A percentile compares a stretch with the other conserved stretches of the same genome.
These are phyloP conservation scores for Podospora tetraspora DNA, from an alignment of 495 filamentous ascomycete genomes.

Conservation along the genomic window DNA sequence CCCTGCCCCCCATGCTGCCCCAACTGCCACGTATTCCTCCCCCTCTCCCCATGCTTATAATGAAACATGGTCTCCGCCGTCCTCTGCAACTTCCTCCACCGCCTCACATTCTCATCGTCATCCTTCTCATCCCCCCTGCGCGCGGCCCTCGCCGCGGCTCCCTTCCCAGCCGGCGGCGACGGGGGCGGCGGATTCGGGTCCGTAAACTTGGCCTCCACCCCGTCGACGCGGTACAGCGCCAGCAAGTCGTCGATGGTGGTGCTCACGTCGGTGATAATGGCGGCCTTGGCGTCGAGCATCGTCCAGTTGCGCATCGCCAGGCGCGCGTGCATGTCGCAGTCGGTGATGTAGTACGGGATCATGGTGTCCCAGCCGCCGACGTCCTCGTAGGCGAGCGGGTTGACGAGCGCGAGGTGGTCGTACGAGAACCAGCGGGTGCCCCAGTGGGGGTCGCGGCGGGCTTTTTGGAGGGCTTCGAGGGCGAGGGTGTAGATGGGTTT, in stretches of 20 bases:
- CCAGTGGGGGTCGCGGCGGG: conserved; percentile 36
- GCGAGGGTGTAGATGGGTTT: conserved; percentile 46
- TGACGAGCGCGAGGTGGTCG: conserved; percentile 55
- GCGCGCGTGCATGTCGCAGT: conserved; percentile 56
- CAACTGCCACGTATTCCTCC: conserved; percentile 54
- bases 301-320: conserved; percentile 49
- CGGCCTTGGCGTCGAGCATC: conserved; percentile 41
- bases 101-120: conserved; percentile 6
- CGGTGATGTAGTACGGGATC: conserved; percentile 56
- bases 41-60: conserved; percentile 35
- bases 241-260: conserved; percentile 41
- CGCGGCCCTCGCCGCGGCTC: conserved; percentile 21
- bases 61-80: conserved; percentile 32
- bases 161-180: not conserved
- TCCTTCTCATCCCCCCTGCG: not conserved
- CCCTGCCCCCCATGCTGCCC: conserved; percentile 52
- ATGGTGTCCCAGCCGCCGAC: conserved; percentile 57
- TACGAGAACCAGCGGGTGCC: conserved; percentile 52
- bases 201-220: conserved; percentile 27
- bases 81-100: conserved; percentile 7
- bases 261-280: conserved; percentile 51
- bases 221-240: conserved; percentile 43
- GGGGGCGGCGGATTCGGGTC: conserved; percentile 38
- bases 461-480: conserved; percentile 37
- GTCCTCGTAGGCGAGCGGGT: conserved; percentile 46